Evolutionary conservation across 2,329 filamentous ascomycete species (phyloP).

Genomic region (Ceratocystis colombiana): DNA sequence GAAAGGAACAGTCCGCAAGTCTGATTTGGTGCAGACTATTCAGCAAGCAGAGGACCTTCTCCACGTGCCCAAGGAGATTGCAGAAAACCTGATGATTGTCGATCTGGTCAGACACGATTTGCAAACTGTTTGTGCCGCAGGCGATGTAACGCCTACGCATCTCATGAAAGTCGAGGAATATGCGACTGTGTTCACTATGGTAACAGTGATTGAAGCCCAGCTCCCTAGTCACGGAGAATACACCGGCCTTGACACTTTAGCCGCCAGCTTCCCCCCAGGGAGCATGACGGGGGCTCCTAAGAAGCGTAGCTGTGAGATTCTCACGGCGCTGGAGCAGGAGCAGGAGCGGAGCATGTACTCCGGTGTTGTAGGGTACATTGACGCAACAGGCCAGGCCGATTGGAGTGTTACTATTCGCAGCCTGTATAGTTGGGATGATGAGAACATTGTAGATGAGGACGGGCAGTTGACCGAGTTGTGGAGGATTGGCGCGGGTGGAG

Average conservation of each 20-base stretch:
- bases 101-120: conserved; percentile 92
- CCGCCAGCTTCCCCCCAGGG: conserved; percentile 70
- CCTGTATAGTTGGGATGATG: conserved; percentile 62
- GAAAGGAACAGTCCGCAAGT: conserved; percentile 90
- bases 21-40: conserved; percentile 52
- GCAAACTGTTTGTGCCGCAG: conserved; percentile 69
- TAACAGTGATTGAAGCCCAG: conserved; percentile 71
- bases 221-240: conserved; percentile 37
- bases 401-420: conserved; percentile 88
- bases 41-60: conserved; percentile 62
- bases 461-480: conserved; percentile 48
- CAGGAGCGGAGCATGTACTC: conserved; percentile 67
- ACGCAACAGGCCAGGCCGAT: conserved; percentile 72
- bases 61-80: conserved; percentile 75
- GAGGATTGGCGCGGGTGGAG: conserved; percentile 82
- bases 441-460: conserved; percentile 33
- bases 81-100: conserved; percentile 97
- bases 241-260: conserved; percentile 65
- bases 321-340: conserved; percentile 55
- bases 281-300: conserved; percentile 97
- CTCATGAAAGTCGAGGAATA: conserved; percentile 86
- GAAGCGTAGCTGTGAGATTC: conserved; percentile 77
- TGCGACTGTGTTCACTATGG: conserved; percentile 81
- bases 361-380: conserved; percentile 81
- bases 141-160: conserved; percentile 62